These are phyloP conservation scores for Micractinium sp. DNA, from an alignment of 139 green algal genomes.

Conservation along the genomic window DNA sequence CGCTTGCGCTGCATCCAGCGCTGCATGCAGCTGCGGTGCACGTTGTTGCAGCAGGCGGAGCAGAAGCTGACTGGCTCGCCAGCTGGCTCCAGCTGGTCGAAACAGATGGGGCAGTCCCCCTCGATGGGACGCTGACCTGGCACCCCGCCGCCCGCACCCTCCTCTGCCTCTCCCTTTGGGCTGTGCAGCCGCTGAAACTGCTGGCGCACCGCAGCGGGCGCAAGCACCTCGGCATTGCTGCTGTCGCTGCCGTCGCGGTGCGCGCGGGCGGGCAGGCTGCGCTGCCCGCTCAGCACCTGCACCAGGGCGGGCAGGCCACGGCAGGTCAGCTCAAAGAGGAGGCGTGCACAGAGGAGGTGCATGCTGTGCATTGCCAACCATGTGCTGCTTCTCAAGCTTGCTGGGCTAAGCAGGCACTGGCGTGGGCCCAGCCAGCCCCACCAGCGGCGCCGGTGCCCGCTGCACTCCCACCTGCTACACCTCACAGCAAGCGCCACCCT, in stretches of 20 bases:
- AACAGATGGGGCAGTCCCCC: neutral
- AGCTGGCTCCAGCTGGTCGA: neutral
- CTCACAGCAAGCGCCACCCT: neutral
- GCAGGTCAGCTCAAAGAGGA: neutral
- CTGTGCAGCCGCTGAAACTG: neutral
- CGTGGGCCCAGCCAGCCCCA: too few relatives aligned
- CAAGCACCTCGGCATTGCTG: neutral
- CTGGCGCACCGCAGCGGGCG: neutral
- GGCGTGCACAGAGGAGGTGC: constrained; percentile 4
- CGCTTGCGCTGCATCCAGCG: neutral
- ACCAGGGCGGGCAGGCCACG: neutral
- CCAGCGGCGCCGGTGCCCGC: too few relatives aligned
- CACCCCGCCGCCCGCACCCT: too few relatives aligned
- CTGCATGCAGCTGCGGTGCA: neutral
- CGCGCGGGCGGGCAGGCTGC: neutral
- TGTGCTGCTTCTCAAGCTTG: too few relatives aligned
- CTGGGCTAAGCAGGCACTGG: too few relatives aligned
- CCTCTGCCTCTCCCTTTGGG: too few relatives aligned
- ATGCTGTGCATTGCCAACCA: too few relatives aligned
- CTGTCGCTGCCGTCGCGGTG: too few relatives aligned
- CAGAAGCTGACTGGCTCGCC: neutral
- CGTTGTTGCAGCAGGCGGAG: neutral
- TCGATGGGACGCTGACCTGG: neutral
- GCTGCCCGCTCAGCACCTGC: neutral
- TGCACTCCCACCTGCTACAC: neutral